A percentile compares a stretch with the other conserved stretches of the same genome.
Conservation (phyloP, 176 grass and related monocot species). For the Lolium rigidum region DNA sequence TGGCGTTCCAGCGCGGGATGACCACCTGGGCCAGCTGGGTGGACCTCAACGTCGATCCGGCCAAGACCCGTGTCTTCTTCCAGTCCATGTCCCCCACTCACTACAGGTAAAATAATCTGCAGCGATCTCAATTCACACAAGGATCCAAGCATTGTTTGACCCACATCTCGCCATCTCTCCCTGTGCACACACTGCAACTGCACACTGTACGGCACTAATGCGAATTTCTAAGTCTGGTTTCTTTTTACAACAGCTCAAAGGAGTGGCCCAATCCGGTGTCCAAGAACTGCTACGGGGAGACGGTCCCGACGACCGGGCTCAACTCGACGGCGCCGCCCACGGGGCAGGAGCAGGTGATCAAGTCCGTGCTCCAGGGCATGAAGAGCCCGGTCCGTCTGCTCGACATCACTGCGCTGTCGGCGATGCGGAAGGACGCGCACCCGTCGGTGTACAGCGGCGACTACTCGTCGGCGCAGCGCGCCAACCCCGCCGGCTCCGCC, state of each 20-base stretch:
- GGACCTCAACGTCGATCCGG: conserved; percentile 63
- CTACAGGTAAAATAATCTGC: conserved; percentile 65
- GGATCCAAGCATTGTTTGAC: neutral
- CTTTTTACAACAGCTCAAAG: conserved; percentile 20
- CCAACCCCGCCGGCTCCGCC: conserved; percentile 60
- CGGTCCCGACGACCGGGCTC: conserved; percentile 42
- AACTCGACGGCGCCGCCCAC: conserved; percentile 53
- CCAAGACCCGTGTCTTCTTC: conserved; percentile 86
- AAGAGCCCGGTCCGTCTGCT: conserved; percentile 52
- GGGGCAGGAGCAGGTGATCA: conserved; percentile 57
- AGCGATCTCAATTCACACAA: neutral
- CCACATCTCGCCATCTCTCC: too few species aligned
- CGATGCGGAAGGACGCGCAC: conserved; percentile 83
- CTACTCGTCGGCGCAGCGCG: conserved; percentile 67
- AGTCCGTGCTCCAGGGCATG: conserved; percentile 59
- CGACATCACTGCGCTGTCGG: conserved; percentile 74
- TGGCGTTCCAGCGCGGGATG: conserved; percentile 81
- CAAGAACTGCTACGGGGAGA: conserved; percentile 84
- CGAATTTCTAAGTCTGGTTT: neutral
- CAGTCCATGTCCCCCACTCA: conserved; percentile 93
- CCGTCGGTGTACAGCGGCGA: conserved; percentile 85
- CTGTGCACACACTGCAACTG: too few species aligned
- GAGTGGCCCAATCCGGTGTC: conserved; percentile 69
- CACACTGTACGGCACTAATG: too few species aligned
- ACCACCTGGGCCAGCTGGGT: conserved; percentile 91